These are phyloP conservation scores for Cladophialophora carrionii DNA, from an alignment of 2,329 filamentous ascomycete genomes.

Conservation along the genomic window DNA sequence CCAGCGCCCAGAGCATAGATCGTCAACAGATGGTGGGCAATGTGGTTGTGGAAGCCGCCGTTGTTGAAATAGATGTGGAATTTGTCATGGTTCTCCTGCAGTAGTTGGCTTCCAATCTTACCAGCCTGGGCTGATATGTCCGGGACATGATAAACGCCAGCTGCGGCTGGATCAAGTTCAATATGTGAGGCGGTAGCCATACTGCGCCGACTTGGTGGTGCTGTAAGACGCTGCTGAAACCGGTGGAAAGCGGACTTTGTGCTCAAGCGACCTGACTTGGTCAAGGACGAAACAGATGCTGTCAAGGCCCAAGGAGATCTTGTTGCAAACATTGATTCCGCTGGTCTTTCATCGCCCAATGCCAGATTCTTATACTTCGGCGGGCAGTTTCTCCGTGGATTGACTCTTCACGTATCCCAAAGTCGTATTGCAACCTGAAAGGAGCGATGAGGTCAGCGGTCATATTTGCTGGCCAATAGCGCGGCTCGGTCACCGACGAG, in stretches of 20 bases:
- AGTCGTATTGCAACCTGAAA: neutral
- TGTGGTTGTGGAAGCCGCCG: conserved; percentile 67
- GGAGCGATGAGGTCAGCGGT: conserved; percentile 19
- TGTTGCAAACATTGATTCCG: conserved; percentile 18
- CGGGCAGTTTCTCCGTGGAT: neutral
- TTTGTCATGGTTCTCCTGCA: conserved; percentile 73
- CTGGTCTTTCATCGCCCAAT: neutral
- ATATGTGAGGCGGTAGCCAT: conserved; percentile 57
- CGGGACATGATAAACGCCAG: conserved; percentile 53
- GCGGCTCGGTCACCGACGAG: neutral
- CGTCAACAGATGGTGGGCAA: conserved; percentile 36
- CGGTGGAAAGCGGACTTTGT: conserved; percentile 2
- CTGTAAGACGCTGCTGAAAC: conserved; percentile 2
- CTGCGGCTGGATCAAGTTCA: conserved; percentile 49
- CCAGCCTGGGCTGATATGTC: conserved; percentile 60
- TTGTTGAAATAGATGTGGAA: conserved; percentile 83
- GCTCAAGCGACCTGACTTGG: conserved; percentile 1
- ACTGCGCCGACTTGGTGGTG: conserved; percentile 12
- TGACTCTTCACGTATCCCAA: neutral
- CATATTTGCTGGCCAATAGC: conserved; percentile 10
- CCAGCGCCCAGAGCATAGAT: conserved; percentile 64
- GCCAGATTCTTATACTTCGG: neutral
- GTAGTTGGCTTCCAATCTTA: conserved; percentile 63
- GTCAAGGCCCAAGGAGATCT: conserved; percentile 7
- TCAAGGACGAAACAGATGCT: conserved; percentile 4